Conservation (phyloP, 2,329 filamentous ascomycete genomes). For the Ophiostoma populinum region DNA sequence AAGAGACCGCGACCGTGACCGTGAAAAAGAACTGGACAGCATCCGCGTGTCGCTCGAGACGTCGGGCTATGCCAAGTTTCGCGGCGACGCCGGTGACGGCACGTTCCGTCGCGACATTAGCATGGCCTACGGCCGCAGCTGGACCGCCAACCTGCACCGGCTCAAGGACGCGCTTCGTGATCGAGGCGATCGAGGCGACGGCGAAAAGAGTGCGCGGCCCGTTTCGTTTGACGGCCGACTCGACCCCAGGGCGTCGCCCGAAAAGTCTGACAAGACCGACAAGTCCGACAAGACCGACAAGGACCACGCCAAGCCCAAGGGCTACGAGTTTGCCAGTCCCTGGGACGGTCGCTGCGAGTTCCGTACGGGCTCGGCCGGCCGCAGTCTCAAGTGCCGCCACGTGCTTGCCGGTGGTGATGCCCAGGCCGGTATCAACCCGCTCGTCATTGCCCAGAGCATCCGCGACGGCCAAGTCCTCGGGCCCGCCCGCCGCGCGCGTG, state of each 20-base stretch:
- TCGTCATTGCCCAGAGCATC: constrained; percentile 21
- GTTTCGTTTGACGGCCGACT: not conserved
- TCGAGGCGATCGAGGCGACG: too few relatives aligned
- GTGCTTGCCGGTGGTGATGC: constrained; percentile 25
- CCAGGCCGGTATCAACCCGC: constrained; percentile 24
- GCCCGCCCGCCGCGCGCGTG: constrained; percentile 8
- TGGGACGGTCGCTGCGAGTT: constrained; percentile 86
- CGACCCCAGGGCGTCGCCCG: too few relatives aligned
- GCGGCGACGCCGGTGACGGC: constrained; percentile 14
- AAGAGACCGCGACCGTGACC: constrained; percentile 4
- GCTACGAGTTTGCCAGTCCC: constrained; percentile 66
- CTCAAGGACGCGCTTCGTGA: constrained; percentile 27
- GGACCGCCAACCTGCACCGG: constrained; percentile 29
- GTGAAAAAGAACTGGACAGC: constrained; percentile 19
- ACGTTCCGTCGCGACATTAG: constrained; percentile 35
- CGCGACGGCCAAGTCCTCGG: constrained; percentile 16
- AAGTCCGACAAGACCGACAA: not conserved
- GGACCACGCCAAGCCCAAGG: constrained; percentile 29
- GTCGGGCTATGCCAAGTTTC: constrained; percentile 40
- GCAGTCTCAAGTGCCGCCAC: constrained; percentile 59
- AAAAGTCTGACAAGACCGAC: not conserved
- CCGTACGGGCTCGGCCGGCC: constrained; percentile 57
- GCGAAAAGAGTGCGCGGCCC: too few relatives aligned
- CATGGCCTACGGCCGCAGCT: constrained; percentile 38
- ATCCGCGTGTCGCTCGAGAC: constrained; percentile 37